Evolutionary conservation across 1,139 yeast genomes (phyloP).

Genomic region (Meyerozyma guilliermondii): DNA sequence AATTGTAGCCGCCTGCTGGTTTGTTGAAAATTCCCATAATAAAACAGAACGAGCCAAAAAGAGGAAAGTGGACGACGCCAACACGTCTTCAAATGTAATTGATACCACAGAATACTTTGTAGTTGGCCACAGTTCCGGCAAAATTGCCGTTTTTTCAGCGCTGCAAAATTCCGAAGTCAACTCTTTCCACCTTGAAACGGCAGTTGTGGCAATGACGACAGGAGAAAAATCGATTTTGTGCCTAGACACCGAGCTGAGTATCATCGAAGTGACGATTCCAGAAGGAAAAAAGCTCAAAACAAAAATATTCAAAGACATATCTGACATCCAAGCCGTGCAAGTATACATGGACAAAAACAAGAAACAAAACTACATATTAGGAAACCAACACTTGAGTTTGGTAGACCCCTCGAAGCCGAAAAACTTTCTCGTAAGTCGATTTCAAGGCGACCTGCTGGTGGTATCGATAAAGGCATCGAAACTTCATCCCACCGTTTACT

Average conservation of each 20-base stretch:
- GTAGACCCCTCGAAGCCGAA: slow-evolving; percentile 11
- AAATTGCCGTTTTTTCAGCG: neutral
- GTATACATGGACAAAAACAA: neutral
- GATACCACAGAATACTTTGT: neutral
- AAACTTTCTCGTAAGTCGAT: slow-evolving; percentile 5
- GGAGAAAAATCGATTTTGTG: neutral
- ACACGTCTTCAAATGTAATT: neutral
- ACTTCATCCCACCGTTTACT: slow-evolving; percentile 5
- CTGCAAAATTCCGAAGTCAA: neutral
- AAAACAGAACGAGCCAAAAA: neutral
- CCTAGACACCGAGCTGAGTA: slow-evolving; percentile 2
- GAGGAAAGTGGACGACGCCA: neutral
- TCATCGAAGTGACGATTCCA: slow-evolving; percentile 15
- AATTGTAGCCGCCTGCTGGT: neutral
- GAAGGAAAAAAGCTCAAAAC: slow-evolving; percentile 14
- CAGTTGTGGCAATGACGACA: neutral
- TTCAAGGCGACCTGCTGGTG: slow-evolving; percentile 3
- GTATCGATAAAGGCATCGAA: slow-evolving; percentile 6
- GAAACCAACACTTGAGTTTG: slow-evolving; percentile 6
- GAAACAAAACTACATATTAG: slow-evolving; percentile 4
- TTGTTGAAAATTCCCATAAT: neutral
- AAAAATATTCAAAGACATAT: slow-evolving; percentile 11
- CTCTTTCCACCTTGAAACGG: neutral
- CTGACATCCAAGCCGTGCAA: slow-evolving; percentile 6
- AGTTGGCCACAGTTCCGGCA: neutral